These are phyloP conservation scores for Gymnopilus dilepis DNA, from an alignment of 768 basidiomycete species.

Conservation along the genomic window DNA sequence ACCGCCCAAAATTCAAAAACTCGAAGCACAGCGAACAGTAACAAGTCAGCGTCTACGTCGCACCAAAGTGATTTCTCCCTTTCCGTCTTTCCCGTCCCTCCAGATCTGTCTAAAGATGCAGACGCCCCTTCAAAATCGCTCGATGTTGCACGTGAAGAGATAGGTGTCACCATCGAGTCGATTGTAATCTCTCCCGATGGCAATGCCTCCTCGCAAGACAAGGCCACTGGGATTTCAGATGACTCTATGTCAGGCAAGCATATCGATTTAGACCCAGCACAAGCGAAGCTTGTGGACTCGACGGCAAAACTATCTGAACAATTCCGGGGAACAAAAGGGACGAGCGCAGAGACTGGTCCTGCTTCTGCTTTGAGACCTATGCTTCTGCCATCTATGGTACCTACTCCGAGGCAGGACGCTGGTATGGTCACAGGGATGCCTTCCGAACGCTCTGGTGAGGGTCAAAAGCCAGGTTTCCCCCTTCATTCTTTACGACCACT, in stretches of 20 bases:
- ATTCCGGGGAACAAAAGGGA: neutral
- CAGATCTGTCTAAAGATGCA: conserved; percentile 28
- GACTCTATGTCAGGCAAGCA: conserved; percentile 60
- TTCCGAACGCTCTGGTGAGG: conserved; percentile 1
- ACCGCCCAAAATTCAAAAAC: conserved; percentile 12
- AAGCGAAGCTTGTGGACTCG: conserved; percentile 3
- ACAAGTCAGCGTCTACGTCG: conserved; percentile 39
- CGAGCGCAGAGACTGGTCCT: conserved; percentile 11
- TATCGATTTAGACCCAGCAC: conserved; percentile 36
- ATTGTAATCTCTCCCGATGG: conserved; percentile 10
- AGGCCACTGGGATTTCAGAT: conserved; percentile 25
- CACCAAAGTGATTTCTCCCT: conserved; percentile 66
- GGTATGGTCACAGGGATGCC: neutral
- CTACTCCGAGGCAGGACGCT: conserved; percentile 8
- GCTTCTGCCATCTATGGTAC: conserved; percentile 28
- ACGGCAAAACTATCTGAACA: too few relatives aligned
- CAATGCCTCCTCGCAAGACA: conserved; percentile 16
- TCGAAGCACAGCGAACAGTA: conserved; percentile 25
- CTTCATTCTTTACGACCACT: conserved; percentile 35
- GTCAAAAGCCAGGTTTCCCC: conserved; percentile 6
- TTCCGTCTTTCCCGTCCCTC: conserved; percentile 73
- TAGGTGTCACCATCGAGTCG: neutral
- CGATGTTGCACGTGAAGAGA: too few relatives aligned
- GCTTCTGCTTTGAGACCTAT: conserved; percentile 28
- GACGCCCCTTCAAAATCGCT: too few relatives aligned